A percentile compares a stretch with the other conserved stretches of the same genome.
phyloP scores from a whole-genome alignment of 805 yeast genomes.

The Pichia kluyveri region DNA sequence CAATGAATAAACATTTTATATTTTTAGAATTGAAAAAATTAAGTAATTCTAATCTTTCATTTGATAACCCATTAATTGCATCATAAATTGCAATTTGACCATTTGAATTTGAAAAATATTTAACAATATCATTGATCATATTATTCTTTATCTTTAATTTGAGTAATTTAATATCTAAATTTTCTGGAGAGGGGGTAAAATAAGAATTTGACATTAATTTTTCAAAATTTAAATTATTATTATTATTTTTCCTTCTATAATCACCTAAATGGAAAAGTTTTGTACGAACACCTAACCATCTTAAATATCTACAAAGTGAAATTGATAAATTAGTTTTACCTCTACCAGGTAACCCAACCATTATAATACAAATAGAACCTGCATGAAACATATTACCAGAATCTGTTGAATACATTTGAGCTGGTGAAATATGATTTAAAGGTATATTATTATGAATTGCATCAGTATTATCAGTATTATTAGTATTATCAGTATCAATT shows the following conservation, averaged over 20 bases:
- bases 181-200: slow-evolving; percentile 46
- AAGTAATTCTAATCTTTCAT: slow-evolving; percentile 53
- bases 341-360: slow-evolving; percentile 91
- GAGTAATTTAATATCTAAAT: slow-evolving; percentile 37
- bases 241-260: slow-evolving; percentile 51
- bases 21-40: slow-evolving; percentile 44
- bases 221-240: slow-evolving; percentile 1
- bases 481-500: no score
- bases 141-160: slow-evolving; percentile 51
- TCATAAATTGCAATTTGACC: slow-evolving; percentile 97
- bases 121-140: slow-evolving; percentile 60
- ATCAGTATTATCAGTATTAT: slow-evolving; percentile 25
- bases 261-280: slow-evolving; percentile 89
- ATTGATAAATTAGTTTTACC: slow-evolving; percentile 93
- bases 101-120: slow-evolving; percentile 61
- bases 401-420: slow-evolving; percentile 87
- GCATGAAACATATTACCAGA: slow-evolving; percentile 92
- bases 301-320: slow-evolving; percentile 78
- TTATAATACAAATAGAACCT: slow-evolving; percentile 79
- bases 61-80: slow-evolving; percentile 79
- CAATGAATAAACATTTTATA: slow-evolving; percentile 80
- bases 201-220: slow-evolving; percentile 59
- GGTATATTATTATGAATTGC: slow-evolving; percentile 62
- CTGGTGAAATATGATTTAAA: slow-evolving; percentile 71
- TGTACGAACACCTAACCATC: slow-evolving; percentile 95